These are phyloP conservation scores for Xylona heveae DNA, from an alignment of 495 filamentous ascomycete species.

Conservation along the genomic window DNA sequence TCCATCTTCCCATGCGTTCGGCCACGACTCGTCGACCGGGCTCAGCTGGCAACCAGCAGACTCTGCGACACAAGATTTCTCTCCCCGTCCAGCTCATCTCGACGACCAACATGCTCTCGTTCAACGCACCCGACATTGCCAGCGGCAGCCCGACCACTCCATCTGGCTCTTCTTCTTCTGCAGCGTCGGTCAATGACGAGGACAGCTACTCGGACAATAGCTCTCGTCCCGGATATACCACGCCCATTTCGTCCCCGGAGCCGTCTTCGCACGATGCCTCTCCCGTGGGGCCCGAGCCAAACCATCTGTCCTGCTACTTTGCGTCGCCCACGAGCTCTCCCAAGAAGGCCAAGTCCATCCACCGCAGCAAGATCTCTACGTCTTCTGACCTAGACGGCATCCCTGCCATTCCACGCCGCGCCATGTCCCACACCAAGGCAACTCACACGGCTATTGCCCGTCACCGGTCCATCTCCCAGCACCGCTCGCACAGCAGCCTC, in stretches of 20 bases:
- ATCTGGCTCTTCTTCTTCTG: constrained; percentile 29
- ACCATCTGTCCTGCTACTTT: constrained; percentile 72
- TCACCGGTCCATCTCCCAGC: constrained; percentile 33
- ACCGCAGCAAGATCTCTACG: constrained; percentile 11
- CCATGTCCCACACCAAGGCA: constrained; percentile 69
- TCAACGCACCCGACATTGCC: constrained; percentile 69
- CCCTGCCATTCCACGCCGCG: constrained; percentile 50
- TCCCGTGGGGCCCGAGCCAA: constrained; percentile 40
- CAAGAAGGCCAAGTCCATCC: constrained; percentile 13
- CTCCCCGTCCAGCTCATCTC: constrained; percentile 69
- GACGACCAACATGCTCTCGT: constrained; percentile 89
- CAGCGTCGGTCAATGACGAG: constrained; percentile 29
- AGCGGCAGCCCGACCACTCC: constrained; percentile 24
- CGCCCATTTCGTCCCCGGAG: constrained; percentile 50
- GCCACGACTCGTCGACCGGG: too few species aligned
- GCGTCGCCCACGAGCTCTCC: constrained; percentile 25
- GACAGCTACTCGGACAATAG: constrained; percentile 42
- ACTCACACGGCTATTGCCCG: constrained; percentile 43
- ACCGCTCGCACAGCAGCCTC: constrained; percentile 14
- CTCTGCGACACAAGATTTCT: constrained; percentile 44
- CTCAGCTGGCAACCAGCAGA: too few species aligned
- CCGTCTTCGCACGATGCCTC: constrained; percentile 38
- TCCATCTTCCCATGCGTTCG: too few species aligned
- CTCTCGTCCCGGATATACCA: constrained; percentile 29
- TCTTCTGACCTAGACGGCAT: constrained; percentile 25